Evolutionary conservation across 768 basidiomycete genomes (phyloP).

Genomic region (Amanita rimosa): DNA sequence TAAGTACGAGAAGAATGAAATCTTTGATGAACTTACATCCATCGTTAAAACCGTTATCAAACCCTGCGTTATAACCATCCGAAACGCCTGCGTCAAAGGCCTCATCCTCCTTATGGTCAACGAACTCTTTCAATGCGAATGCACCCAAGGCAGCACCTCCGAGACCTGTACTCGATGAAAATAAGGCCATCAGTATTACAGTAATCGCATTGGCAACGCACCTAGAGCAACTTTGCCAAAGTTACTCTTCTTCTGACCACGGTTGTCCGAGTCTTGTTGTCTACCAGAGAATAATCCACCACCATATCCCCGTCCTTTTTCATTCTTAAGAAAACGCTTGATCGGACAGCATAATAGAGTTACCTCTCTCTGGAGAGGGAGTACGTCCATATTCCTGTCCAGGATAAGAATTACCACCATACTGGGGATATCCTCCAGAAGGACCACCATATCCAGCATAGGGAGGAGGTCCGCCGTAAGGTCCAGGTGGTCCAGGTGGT

Average conservation of each 20-base stretch:
- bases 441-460: slow-evolving; percentile 9
- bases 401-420: slow-evolving; percentile 10
- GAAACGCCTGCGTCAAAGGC: neutral
- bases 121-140: neutral
- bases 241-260: slow-evolving; percentile 28
- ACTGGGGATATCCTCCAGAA: neutral
- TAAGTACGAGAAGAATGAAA: neutral
- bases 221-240: slow-evolving; percentile 41
- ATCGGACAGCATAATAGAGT: neutral
- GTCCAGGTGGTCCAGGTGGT: neutral
- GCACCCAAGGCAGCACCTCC: neutral
- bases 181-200: neutral
- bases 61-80: neutral
- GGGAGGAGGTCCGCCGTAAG: neutral
- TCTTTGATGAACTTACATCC: neutral
- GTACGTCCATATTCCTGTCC: neutral
- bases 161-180: neutral
- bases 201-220: slow-evolving; percentile 16
- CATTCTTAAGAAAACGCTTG: neutral
- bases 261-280: neutral
- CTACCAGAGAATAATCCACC: neutral
- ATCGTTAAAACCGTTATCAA: neutral
- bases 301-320: neutral
- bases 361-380: neutral
- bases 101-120: neutral